These are phyloP conservation scores for Xylariaceae sp. DNA, from an alignment of 2,329 filamentous ascomycete species.

Conservation along the genomic window DNA sequence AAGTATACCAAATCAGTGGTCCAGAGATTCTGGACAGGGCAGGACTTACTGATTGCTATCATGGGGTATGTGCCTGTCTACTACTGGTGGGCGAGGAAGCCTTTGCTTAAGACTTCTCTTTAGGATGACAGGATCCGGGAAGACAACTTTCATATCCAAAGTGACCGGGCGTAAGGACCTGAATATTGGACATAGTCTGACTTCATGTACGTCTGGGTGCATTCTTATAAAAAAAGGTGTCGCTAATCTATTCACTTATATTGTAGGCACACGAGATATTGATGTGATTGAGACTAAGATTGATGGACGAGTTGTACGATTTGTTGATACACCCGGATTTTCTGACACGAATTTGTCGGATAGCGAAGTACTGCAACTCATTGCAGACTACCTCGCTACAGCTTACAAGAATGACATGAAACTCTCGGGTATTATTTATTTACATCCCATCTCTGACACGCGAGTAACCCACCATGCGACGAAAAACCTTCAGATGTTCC, in stretches of 20 bases:
- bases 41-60: slow-evolving; percentile 30
- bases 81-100: too few species aligned
- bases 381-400: slow-evolving; percentile 46
- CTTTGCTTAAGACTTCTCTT: background rate
- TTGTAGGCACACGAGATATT: slow-evolving; percentile 40
- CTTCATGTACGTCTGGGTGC: slow-evolving; percentile 36
- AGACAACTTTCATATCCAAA: slow-evolving; percentile 46
- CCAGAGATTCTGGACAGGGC: slow-evolving; percentile 15
- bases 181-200: slow-evolving; percentile 43
- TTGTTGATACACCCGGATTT: slow-evolving; percentile 56
- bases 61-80: slow-evolving; percentile 27
- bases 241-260: background rate
- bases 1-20: slow-evolving; percentile 28
- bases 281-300: slow-evolving; percentile 38
- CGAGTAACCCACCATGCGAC: slow-evolving; percentile 47
- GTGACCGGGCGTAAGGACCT: slow-evolving; percentile 41
- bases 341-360: slow-evolving; percentile 51
- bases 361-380: slow-evolving; percentile 50
- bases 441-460: slow-evolving; percentile 51
- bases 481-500: slow-evolving; percentile 52
- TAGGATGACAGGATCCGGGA: slow-evolving; percentile 46
- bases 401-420: slow-evolving; percentile 41
- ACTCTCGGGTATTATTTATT: slow-evolving; percentile 52
- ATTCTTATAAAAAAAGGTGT: background rate
- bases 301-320: slow-evolving; percentile 37